Evolutionary conservation across 306 rosid species (phyloP).

Genomic region (Comarum palustre): DNA sequence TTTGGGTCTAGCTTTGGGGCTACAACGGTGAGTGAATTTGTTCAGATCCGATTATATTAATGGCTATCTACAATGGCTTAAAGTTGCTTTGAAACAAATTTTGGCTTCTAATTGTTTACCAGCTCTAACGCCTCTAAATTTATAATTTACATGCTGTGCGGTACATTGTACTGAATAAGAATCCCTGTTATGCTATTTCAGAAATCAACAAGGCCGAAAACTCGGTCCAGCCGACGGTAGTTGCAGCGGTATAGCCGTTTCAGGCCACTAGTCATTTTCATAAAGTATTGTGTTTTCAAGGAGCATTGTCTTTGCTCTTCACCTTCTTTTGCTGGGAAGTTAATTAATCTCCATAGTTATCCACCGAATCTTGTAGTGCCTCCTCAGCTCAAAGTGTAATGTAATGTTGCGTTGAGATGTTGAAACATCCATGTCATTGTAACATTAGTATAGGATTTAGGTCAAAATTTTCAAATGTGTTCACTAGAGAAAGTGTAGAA

Average conservation of each 20-base stretch:
- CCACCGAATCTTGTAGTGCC: conserved; percentile 13
- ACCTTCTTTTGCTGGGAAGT: conserved; percentile 24
- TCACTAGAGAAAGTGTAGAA: conserved; percentile 13
- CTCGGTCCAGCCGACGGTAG: conserved; percentile 69
- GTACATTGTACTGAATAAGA: conserved; percentile 25
- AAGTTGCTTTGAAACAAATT: neutral
- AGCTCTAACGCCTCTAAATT: neutral
- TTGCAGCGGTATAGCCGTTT: conserved; percentile 12
- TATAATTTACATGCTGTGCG: conserved; percentile 8
- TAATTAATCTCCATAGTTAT: conserved; percentile 14
- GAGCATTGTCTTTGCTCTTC: conserved; percentile 22
- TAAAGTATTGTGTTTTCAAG: conserved; percentile 13
- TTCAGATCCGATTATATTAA: neutral
- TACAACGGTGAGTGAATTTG: conserved; percentile 52
- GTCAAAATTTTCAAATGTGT: neutral
- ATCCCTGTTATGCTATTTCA: conserved; percentile 36
- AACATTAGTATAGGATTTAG: conserved; percentile 32
- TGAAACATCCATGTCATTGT: conserved; percentile 28
- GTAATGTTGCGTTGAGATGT: conserved; percentile 10
- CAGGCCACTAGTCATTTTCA: conserved; percentile 18
- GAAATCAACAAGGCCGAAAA: conserved; percentile 71
- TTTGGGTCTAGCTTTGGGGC: conserved; percentile 89
- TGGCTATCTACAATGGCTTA: neutral
- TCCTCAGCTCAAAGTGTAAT: neutral
- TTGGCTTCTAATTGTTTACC: neutral